Evolutionary conservation across 2,329 filamentous ascomycete genomes (phyloP).

Genomic region (Nemania abortiva): DNA sequence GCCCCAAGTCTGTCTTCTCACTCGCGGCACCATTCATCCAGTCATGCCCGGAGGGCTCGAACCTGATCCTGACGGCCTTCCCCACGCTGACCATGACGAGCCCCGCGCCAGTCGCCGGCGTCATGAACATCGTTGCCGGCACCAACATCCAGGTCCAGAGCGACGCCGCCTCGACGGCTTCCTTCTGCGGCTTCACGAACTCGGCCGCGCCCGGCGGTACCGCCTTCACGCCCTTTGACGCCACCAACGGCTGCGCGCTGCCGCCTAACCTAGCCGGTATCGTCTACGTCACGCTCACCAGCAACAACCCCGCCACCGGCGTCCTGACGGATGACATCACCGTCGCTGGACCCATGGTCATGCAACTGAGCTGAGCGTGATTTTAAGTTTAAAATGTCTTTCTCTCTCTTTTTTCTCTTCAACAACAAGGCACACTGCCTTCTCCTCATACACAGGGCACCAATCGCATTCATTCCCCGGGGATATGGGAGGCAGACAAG

Average conservation of each 20-base stretch:
- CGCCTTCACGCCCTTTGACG: constrained; percentile 68
- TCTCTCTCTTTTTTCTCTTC: background rate
- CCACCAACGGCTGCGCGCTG: constrained; percentile 67
- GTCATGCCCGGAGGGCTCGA: constrained; percentile 74
- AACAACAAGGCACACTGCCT: background rate
- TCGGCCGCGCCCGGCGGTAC: constrained; percentile 69
- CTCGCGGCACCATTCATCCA: constrained; percentile 79
- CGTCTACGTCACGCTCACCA: constrained; percentile 76
- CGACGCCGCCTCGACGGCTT: constrained; percentile 62
- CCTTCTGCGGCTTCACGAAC: constrained; percentile 76
- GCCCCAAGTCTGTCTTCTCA: constrained; percentile 77
- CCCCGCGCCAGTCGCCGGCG: constrained; percentile 56
- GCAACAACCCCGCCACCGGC: constrained; percentile 61
- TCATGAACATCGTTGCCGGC: constrained; percentile 56
- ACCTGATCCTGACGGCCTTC: constrained; percentile 73
- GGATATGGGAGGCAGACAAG: constrained; percentile 4
- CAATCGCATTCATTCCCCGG: background rate
- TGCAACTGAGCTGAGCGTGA: constrained; percentile 61
- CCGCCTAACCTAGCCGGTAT: constrained; percentile 73
- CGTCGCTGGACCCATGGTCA: constrained; percentile 73
- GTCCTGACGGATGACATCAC: constrained; percentile 71
- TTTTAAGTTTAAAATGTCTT: constrained; percentile 5
- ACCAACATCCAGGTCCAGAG: constrained; percentile 62
- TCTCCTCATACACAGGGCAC: background rate
- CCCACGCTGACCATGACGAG: constrained; percentile 67